Conservation (phyloP, 2,329 filamentous ascomycete species). For the Cadophora sp. region DNA sequence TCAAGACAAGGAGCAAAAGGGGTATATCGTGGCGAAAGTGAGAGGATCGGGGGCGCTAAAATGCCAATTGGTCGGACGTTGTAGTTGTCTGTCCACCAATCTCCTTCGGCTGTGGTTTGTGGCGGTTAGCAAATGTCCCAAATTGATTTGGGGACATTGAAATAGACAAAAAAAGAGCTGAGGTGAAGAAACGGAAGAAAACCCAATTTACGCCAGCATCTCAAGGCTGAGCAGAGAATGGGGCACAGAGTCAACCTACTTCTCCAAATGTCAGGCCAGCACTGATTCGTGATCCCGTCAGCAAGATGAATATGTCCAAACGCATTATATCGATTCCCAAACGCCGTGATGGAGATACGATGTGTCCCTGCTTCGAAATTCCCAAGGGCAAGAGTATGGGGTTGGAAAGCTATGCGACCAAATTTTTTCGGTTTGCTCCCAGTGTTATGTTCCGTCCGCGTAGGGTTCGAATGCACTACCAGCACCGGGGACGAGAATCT, state of each 20-base stretch:
- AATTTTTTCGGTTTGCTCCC: constrained; percentile 22
- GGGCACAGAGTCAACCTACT: constrained; percentile 30
- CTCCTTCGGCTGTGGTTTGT: constrained; percentile 31
- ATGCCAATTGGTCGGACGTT: constrained; percentile 34
- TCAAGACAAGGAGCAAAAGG: too few relatives aligned
- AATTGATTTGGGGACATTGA: too few relatives aligned
- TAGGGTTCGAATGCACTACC: constrained; percentile 23
- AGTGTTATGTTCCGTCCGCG: neutral
- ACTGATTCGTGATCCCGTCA: constrained; percentile 35
- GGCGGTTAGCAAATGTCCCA: neutral
- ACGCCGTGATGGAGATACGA: constrained; percentile 38
- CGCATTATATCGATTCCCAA: constrained; percentile 43
- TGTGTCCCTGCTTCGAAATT: constrained; percentile 28
- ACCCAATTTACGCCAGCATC: neutral
- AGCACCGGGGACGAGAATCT: constrained; percentile 40
- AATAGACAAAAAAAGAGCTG: too few relatives aligned
- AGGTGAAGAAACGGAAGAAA: too few relatives aligned
- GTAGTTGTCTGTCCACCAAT: constrained; percentile 38
- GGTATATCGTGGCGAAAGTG: neutral
- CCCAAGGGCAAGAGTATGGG: constrained; percentile 36
- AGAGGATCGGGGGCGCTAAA: constrained; percentile 16
- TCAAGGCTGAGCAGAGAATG: neutral
- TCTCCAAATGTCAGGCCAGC: constrained; percentile 38
- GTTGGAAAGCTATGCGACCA: constrained; percentile 40
- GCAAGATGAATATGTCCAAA: constrained; percentile 42